Percentiles rank a stretch among this genome's conserved stretches.
Evolutionary conservation across 2,329 filamentous ascomycete species (phyloP).

Genomic region (Chaetomium olivaceum): DNA sequence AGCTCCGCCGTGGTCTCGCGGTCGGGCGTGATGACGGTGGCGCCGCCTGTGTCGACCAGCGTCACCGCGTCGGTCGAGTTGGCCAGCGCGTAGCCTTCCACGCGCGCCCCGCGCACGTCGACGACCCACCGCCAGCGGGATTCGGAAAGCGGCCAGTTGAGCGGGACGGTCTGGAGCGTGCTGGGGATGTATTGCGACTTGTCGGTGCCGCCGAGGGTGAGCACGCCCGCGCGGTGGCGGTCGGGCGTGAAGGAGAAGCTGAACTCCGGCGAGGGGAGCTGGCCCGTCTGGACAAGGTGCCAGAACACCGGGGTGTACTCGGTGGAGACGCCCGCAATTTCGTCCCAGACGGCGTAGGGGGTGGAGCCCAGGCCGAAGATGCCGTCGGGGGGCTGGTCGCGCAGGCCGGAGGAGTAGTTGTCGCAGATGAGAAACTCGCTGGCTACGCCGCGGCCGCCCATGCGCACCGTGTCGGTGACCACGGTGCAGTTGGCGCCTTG

Average conservation of each 20-base stretch:
- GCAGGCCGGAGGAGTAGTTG: conserved; percentile 34
- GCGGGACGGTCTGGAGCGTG: conserved; percentile 31
- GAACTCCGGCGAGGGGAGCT: conserved; percentile 35
- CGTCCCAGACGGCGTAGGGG: conserved; percentile 17
- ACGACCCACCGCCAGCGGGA: conserved; percentile 33
- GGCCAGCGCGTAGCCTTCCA: conserved; percentile 30
- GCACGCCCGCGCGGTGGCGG: conserved; percentile 30
- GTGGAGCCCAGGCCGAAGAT: conserved; percentile 38
- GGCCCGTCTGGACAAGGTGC: conserved; percentile 34
- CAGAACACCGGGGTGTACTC: conserved; percentile 33
- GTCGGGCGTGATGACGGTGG: conserved; percentile 38
- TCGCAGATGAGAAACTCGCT: conserved; percentile 38
- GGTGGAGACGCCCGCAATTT: neutral
- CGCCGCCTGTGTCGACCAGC: conserved; percentile 39
- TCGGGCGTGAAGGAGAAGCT: conserved; percentile 35
- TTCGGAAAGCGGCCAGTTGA: conserved; percentile 30
- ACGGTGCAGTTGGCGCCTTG: conserved; percentile 34
- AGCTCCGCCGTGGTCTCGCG: conserved; percentile 34
- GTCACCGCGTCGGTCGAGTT: conserved; percentile 29
- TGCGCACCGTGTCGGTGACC: conserved; percentile 37
- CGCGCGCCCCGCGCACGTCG: conserved; percentile 33
- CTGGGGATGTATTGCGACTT: conserved; percentile 35
- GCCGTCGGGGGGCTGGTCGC: conserved; percentile 36
- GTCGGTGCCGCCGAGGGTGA: conserved; percentile 41
- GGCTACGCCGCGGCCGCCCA: conserved; percentile 30